Conservation (phyloP, 805 yeast genomes). For the Metschnikowia vanudenii region DNA sequence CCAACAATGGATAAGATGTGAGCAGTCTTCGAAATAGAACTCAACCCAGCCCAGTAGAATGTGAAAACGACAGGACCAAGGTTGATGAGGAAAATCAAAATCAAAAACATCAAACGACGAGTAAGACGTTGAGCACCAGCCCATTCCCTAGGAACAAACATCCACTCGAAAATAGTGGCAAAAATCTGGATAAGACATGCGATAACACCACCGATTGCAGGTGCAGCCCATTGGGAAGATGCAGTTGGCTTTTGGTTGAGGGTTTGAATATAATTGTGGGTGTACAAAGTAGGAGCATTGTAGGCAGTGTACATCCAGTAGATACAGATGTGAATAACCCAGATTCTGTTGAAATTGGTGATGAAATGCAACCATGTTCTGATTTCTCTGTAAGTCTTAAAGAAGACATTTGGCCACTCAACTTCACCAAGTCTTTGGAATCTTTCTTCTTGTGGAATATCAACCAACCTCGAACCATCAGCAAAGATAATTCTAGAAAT, state of each 20-base stretch:
- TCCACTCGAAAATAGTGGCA: conserved; percentile 92
- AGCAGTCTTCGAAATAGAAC: conserved; percentile 67
- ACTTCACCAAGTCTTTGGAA: conserved; percentile 87
- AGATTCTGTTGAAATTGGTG: conserved; percentile 80
- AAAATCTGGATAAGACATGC: conserved; percentile 77
- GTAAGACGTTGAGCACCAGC: conserved; percentile 97
- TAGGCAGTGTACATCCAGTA: conserved; percentile 96
- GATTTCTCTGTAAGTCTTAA: conserved; percentile 71
- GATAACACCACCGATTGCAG: conserved; percentile 88
- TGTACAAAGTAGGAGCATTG: conserved; percentile 88
- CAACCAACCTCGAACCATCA: conserved; percentile 90
- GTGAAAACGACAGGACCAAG: conserved; percentile 85
- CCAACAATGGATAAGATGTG: conserved; percentile 78
- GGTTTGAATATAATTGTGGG: conserved; percentile 80
- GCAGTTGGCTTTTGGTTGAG: conserved; percentile 83
- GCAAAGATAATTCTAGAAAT: conserved; percentile 86
- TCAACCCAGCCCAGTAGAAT: conserved; percentile 73
- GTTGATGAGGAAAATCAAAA: conserved; percentile 64
- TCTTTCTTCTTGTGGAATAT: conserved; percentile 86
- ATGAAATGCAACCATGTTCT: conserved; percentile 76
- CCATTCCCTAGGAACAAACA: conserved; percentile 96
- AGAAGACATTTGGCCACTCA: conserved; percentile 85
- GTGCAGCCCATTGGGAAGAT: conserved; percentile 89
- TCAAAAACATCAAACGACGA: conserved; percentile 78
- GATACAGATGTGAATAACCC: conserved; percentile 87